Evolutionary conservation across 768 basidiomycete species (phyloP), one percentile per base, ranked within the genome.

Genomic region (Rhizopogon vesiculosus): DNA sequence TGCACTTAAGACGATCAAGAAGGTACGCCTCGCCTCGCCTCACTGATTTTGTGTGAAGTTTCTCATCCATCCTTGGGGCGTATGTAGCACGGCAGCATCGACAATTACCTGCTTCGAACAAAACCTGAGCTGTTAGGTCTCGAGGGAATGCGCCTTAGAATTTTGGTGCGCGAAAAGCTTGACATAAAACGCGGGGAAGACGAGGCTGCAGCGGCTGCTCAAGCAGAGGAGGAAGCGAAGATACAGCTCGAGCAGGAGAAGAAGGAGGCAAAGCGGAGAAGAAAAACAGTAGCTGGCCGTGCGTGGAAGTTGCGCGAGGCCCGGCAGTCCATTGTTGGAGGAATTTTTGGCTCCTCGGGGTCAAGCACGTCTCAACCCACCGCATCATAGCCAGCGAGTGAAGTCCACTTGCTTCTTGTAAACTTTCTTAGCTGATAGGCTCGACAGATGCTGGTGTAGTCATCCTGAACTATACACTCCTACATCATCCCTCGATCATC

Each of bases 1-100:
- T 28, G 90, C 90, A 3, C 66, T 95, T 64, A 82, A 80, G 69
- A 91, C 89, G 7, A 90, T 95, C 44, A 85, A 91, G 65, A 94
- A 93, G 81, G 90, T 89, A 56, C 18, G 74, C 59, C 12, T 33
- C 31, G 31, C 31, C 31, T 25, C 25, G 25, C 25, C 13, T 29
- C 10, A 8, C 10, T 45, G 15, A 6, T 49, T 28, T 13, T 38
- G 3, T 18, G 16, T 25, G 4, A 33, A 5, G 18, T 28, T 7
- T 25, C 46, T 59, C 46, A 56, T 52, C 19, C 33, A 7, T 25
- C 25, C 25, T 25, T 22, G 18, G 16, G 42, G 22, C 18, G 40
- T 25, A 25, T 25, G 41, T 46, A 87, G 86, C 74, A 84, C 59
- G 86, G 85, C n/a, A 84, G 86, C 7, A 66, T 91, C 31, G 89